A percentile compares a stretch with the other conserved stretches of the same genome.
These are phyloP conservation scores for Debaryomyces subglobosus DNA, from an alignment of 1,139 yeast species.

Conservation along the genomic window DNA sequence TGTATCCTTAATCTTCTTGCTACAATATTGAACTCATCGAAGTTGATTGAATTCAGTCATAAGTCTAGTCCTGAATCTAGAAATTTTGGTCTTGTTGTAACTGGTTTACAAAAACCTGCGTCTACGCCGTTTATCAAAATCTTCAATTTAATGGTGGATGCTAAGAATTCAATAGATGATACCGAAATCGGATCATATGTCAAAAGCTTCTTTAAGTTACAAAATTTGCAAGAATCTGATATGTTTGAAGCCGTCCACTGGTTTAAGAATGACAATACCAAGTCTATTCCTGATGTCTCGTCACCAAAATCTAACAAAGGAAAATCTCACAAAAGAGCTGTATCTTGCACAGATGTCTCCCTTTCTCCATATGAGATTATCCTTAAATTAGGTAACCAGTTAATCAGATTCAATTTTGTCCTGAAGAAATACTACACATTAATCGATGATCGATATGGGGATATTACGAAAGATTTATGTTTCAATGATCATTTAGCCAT, in stretches of 20 bases:
- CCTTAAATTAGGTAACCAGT: conserved; percentile 16
- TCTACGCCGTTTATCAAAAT: conserved; percentile 17
- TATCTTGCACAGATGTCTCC: conserved; percentile 11
- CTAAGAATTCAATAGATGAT: conserved; percentile 13
- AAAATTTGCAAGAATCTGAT: conserved; percentile 12
- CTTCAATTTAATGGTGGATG: conserved; percentile 17
- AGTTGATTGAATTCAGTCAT: conserved; percentile 20
- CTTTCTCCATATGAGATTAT: conserved; percentile 17
- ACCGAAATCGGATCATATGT: conserved; percentile 23
- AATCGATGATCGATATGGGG: not conserved
- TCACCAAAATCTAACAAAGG: conserved; percentile 9
- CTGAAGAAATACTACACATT: conserved; percentile 12
- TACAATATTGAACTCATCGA: not conserved
- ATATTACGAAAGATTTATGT: not conserved
- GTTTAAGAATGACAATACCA: conserved; percentile 15
- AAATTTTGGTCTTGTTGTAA: conserved; percentile 22
- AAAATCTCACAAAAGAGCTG: conserved; percentile 3
- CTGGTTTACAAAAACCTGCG: conserved; percentile 12
- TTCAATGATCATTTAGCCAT: conserved; percentile 4
- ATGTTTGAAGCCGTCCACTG: conserved; percentile 21
- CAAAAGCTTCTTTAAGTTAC: conserved; percentile 21
- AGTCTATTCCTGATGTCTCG: conserved; percentile 4
- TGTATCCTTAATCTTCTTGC: not conserved
- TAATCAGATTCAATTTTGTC: conserved; percentile 17
- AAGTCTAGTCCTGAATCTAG: conserved; percentile 13